Evolutionary conservation across 2,329 filamentous ascomycete genomes (phyloP).

Genomic region (Diaporthe vaccinii): DNA sequence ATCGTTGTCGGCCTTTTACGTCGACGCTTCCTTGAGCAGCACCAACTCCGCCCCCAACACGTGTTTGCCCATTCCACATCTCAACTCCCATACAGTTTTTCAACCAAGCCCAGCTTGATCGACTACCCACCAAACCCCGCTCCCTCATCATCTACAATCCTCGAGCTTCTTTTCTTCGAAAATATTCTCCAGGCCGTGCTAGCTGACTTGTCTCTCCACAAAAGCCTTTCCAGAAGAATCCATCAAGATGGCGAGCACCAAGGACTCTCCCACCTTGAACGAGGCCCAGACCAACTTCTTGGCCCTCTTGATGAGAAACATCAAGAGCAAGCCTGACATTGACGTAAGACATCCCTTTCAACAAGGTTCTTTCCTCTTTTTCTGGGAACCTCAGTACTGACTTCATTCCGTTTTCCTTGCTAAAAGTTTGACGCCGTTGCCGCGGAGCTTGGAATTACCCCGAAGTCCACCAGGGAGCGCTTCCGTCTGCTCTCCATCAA

Average conservation of each 20-base stretch:
- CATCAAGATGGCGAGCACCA: not conserved
- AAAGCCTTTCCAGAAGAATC: not conserved
- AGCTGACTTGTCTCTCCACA: not conserved
- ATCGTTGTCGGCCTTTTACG: no score
- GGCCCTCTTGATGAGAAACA: constrained; percentile 36
- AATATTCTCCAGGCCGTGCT: not conserved
- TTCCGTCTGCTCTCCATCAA: constrained; percentile 41
- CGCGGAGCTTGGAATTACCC: constrained; percentile 17
- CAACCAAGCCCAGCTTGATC: not conserved
- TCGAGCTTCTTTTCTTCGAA: not conserved
- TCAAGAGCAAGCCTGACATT: constrained; percentile 41
- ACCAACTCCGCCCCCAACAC: not conserved
- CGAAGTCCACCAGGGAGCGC: constrained; percentile 40
- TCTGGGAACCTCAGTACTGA: not conserved
- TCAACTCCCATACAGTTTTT: not conserved
- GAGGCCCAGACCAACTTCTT: constrained; percentile 40
- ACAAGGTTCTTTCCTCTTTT: not conserved
- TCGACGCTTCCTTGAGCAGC: not conserved
- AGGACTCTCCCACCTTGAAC: not conserved
- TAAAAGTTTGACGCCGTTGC: constrained; percentile 41
- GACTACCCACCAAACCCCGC: no score
- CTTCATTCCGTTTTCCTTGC: not conserved
- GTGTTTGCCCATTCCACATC: not conserved
- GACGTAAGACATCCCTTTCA: constrained; percentile 30
- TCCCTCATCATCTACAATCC: not conserved